These are phyloP conservation scores for Onygenales sp. DNA, from an alignment of 2,329 filamentous ascomycete genomes.

Conservation along the genomic window DNA sequence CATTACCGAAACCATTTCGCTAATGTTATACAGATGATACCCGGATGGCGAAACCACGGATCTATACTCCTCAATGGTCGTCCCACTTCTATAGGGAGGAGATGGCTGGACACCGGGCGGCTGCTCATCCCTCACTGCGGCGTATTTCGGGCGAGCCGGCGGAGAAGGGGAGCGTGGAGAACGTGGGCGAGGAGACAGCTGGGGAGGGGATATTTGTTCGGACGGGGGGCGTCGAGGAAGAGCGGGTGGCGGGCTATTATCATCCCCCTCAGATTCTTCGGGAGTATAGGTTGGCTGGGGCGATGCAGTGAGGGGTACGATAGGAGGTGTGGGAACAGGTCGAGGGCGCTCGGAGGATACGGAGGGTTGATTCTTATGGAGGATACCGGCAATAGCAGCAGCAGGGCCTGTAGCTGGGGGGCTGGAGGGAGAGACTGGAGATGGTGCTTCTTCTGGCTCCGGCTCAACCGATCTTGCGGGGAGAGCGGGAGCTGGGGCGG, in stretches of 20 bases:
- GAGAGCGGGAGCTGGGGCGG: constrained; percentile 33
- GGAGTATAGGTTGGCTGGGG: constrained; percentile 47
- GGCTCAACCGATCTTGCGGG: constrained; percentile 26
- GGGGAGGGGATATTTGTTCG: constrained; percentile 37
- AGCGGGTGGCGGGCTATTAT: constrained; percentile 45
- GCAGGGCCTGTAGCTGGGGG: constrained; percentile 38
- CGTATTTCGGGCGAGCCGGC: constrained; percentile 27
- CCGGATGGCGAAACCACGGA: constrained; percentile 55
- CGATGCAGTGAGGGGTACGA: constrained; percentile 21
- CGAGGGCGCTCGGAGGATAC: constrained; percentile 20
- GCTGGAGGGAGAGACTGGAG: constrained; percentile 19
- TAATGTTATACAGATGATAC: constrained; percentile 93
- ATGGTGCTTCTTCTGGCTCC: constrained; percentile 36
- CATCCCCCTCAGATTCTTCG: constrained; percentile 59
- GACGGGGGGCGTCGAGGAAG: constrained; percentile 56
- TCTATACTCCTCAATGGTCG: constrained; percentile 38
- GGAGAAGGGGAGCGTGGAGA: constrained; percentile 44
- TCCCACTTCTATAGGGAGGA: constrained; percentile 40
- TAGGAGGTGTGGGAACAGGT: constrained; percentile 25
- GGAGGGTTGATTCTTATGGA: constrained; percentile 31
- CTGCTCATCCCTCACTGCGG: constrained; percentile 30
- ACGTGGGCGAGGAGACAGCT: constrained; percentile 49
- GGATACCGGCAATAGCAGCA: constrained; percentile 45
- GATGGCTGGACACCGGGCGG: constrained; percentile 40
- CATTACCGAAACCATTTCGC: constrained; percentile 94